Percentiles rank a stretch among this genome's conserved stretches.
Conservation (phyloP, 495 filamentous ascomycete genomes). For the Penicillium dipodomyicola region DNA sequence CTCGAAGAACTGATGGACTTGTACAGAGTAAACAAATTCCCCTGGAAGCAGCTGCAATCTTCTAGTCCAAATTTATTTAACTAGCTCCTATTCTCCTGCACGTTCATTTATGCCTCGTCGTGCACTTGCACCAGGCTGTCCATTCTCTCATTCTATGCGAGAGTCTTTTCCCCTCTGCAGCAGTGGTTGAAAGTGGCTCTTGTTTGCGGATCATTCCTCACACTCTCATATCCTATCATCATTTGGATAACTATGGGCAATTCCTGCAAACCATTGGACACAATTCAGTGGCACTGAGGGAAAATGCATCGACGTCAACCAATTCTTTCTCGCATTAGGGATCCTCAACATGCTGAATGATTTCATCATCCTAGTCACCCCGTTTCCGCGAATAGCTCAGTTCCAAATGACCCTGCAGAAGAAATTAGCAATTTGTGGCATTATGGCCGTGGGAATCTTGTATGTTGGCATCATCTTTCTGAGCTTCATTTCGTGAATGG, state of each 20-base stretch:
- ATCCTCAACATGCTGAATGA: conserved; percentile 42
- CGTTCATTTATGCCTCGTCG: conserved; percentile 33
- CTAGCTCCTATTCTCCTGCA: conserved; percentile 36
- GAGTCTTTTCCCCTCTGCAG: conserved; percentile 30
- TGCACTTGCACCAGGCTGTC: conserved; percentile 37
- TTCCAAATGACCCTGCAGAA: conserved; percentile 33
- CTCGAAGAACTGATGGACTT: conserved; percentile 18
- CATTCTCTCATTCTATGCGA: conserved; percentile 36
- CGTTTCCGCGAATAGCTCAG: conserved; percentile 35
- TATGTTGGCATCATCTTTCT: conserved; percentile 5
- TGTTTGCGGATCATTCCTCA: conserved; percentile 16
- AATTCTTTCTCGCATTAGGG: conserved; percentile 30
- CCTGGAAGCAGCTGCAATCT: neutral
- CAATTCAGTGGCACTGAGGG: conserved; percentile 23
- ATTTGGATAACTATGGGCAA: conserved; percentile 20
- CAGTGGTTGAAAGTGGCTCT: conserved; percentile 17
- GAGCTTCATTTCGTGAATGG: neutral
- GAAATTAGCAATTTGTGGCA: conserved; percentile 40
- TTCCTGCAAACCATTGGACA: conserved; percentile 32
- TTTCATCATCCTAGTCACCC: conserved; percentile 42
- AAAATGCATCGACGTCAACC: conserved; percentile 29
- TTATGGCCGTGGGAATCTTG: conserved; percentile 43
- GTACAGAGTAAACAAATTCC: conserved; percentile 13
- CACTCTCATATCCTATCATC: conserved; percentile 25
- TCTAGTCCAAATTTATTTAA: conserved; percentile 12